Evolutionary conservation across 371 early-diverging fungal genomes (phyloP).

Genomic region (Rhizopus sp.): DNA sequence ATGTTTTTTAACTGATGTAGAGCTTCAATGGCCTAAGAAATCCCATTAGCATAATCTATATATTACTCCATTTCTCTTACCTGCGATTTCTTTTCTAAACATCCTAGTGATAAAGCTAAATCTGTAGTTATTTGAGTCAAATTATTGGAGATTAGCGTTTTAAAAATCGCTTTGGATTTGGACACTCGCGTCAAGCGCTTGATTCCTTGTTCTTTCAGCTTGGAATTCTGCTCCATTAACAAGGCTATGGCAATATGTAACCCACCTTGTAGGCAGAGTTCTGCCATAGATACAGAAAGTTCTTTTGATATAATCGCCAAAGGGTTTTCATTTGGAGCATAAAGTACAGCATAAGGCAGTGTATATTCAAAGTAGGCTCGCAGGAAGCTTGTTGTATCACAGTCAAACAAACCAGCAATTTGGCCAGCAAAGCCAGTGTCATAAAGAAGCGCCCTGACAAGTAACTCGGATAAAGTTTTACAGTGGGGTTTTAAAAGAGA

Average conservation of each 20-base stretch:
- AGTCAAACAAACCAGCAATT: background rate
- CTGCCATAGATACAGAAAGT: background rate
- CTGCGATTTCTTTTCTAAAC: background rate
- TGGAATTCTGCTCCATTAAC: conserved; percentile 1
- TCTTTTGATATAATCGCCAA: background rate
- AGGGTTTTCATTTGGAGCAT: background rate
- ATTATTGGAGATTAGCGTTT: background rate
- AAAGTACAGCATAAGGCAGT: conserved; percentile 10
- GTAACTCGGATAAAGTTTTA: background rate
- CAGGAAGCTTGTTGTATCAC: background rate
- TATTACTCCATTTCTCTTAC: background rate
- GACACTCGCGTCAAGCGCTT: background rate
- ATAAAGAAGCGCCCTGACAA: background rate
- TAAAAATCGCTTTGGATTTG: background rate
- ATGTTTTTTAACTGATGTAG: background rate
- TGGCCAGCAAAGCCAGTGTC: conserved; percentile 1
- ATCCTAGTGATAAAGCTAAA: conserved; percentile 11
- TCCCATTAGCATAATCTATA: background rate
- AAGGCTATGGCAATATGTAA: background rate
- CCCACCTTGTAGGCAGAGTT: background rate
- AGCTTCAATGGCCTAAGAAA: conserved; percentile 4
- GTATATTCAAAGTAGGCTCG: conserved; percentile 1
- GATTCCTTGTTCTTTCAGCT: background rate
- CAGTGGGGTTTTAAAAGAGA: background rate
- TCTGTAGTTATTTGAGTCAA: conserved; percentile 7